Evolutionary conservation across 495 filamentous ascomycete genomes (phyloP).

Genomic region (Neurospora africana): DNA sequence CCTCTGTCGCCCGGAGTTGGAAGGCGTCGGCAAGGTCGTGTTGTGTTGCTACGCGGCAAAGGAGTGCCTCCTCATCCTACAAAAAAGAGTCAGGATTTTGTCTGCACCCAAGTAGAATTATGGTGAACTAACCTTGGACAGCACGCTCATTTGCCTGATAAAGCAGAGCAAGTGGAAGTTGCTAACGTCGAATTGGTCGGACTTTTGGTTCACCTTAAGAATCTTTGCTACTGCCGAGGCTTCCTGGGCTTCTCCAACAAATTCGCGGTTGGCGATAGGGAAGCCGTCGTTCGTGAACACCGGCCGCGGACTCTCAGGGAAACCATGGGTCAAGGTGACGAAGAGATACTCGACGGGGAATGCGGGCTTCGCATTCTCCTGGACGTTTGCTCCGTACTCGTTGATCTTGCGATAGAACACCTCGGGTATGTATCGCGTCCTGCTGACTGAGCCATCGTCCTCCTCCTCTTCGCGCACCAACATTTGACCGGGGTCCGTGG

Average conservation of each 20-base stretch:
- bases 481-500: conserved; percentile 87
- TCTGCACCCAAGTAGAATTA: background rate
- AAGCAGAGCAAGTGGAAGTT: conserved; percentile 92
- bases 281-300: conserved; percentile 61
- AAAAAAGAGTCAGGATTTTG: background rate
- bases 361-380: conserved; percentile 90
- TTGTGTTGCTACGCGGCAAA: conserved; percentile 70
- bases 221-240: conserved; percentile 32
- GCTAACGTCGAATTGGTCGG: conserved; percentile 59
- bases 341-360: conserved; percentile 96
- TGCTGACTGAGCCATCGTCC: conserved; percentile 58
- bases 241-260: conserved; percentile 72
- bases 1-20: conserved; percentile 69
- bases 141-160: conserved; percentile 65
- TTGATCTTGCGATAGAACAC: conserved; percentile 95
- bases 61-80: conserved; percentile 80
- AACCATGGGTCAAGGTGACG: conserved; percentile 92
- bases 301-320: conserved; percentile 69
- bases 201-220: conserved; percentile 35
- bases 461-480: conserved; percentile 88
- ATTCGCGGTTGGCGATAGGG: conserved; percentile 82
- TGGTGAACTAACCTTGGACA: conserved; percentile 55
- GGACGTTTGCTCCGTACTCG: conserved; percentile 90
- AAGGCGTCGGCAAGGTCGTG: conserved; percentile 69
- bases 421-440: conserved; percentile 85